Evolutionary conservation across 2,329 filamentous ascomycete species (phyloP).

Genomic region (Aspergillus sergii): DNA sequence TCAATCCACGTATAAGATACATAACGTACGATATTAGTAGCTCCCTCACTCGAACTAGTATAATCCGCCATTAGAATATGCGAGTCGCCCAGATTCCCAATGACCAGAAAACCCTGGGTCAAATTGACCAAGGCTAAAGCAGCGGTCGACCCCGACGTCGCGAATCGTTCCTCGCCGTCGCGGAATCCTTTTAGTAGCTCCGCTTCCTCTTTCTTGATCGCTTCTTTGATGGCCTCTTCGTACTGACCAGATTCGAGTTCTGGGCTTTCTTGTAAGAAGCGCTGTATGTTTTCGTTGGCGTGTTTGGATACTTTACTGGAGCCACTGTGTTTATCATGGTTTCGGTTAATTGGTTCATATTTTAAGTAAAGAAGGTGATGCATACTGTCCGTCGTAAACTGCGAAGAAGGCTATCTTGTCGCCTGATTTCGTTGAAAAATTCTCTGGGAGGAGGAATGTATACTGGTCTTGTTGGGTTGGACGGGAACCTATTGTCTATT

Average conservation of each 20-base stretch:
- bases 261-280: not conserved
- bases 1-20: not conserved
- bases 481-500: conserved; percentile 3
- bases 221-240: conserved; percentile 9
- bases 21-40: not conserved
- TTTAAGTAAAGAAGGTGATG: not conserved
- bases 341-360: not conserved
- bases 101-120: conserved; percentile 6
- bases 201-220: conserved; percentile 6
- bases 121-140: conserved; percentile 8
- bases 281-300: conserved; percentile 1
- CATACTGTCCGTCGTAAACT: conserved; percentile 15
- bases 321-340: not conserved
- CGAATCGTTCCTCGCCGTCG: conserved; percentile 7
- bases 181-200: conserved; percentile 5
- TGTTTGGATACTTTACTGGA: conserved; percentile 7
- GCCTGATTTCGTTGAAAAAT: not conserved
- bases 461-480: conserved; percentile 13
- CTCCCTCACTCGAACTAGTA: not conserved
- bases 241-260: not conserved
- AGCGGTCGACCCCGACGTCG: conserved; percentile 10
- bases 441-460: not conserved
- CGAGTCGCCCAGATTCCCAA: conserved; percentile 16
- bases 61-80: conserved; percentile 8
- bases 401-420: conserved; percentile 10